Conservation (phyloP, 768 basidiomycete genomes). For the Megacollybia marginata region DNA sequence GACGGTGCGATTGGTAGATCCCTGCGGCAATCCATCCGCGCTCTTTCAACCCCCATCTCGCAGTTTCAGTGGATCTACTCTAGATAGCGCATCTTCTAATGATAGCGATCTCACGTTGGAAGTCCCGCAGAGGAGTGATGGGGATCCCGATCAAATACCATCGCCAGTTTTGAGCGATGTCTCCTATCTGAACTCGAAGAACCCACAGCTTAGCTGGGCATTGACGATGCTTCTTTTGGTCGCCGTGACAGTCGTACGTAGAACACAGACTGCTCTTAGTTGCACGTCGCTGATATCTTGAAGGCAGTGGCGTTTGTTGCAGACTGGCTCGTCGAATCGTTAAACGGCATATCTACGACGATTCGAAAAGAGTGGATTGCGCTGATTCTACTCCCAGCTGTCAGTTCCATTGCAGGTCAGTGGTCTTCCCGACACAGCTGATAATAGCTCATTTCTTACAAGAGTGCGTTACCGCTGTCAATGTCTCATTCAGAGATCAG, state of each 20-base stretch:
- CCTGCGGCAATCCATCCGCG: background rate
- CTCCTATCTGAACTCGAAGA: constrained; percentile 17
- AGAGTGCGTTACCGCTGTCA: constrained; percentile 88
- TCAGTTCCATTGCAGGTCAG: constrained; percentile 70
- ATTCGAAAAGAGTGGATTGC: constrained; percentile 88
- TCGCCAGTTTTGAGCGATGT: background rate
- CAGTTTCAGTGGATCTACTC: background rate
- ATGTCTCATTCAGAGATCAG: constrained; percentile 81
- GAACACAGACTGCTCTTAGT: background rate
- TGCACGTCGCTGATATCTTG: background rate
- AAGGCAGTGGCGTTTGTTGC: constrained; percentile 53
- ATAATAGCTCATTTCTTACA: constrained; percentile 2
- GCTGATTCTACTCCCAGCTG: constrained; percentile 80
- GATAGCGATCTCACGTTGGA: too few species aligned
- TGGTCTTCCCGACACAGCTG: background rate
- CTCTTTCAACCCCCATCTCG: background rate
- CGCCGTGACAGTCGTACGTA: constrained; percentile 55
- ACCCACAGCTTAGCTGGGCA: constrained; percentile 52
- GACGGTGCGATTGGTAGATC: background rate
- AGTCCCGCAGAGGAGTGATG: too few species aligned
- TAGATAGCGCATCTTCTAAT: background rate
- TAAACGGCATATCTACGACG: constrained; percentile 64
- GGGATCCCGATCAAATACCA: background rate
- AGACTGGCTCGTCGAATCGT: constrained; percentile 71
- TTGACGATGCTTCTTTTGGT: constrained; percentile 50